phyloP scores from a whole-genome alignment of 1,284 basidiomycete species.

The Ganoderma lucidum region DNA sequence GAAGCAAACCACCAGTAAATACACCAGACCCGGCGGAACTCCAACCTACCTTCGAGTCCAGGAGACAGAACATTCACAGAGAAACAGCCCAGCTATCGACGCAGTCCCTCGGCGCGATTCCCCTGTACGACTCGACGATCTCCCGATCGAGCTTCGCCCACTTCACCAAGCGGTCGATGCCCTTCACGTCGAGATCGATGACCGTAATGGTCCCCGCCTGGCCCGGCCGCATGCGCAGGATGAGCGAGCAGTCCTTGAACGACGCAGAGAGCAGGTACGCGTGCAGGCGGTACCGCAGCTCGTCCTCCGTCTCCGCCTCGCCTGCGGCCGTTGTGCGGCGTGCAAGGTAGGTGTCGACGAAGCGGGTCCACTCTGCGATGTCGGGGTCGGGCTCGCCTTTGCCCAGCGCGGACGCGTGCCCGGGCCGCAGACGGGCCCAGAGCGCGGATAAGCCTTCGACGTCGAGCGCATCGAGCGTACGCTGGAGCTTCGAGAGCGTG shows the following conservation, averaged over 20 bases:
- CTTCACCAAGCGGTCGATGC: constrained; percentile 66
- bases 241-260: constrained; percentile 96
- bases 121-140: constrained; percentile 64
- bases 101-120: constrained; percentile 25
- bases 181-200: constrained; percentile 91
- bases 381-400: constrained; percentile 33
- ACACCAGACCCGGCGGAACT: background rate
- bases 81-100: constrained; percentile 18
- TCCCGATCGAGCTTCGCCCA: constrained; percentile 81
- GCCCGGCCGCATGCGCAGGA: constrained; percentile 58
- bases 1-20: background rate
- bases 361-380: constrained; percentile 37
- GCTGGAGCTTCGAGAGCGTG: constrained; percentile 72
- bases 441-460: constrained; percentile 78
- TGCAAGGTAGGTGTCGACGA: constrained; percentile 56
- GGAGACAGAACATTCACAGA: background rate
- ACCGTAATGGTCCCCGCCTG: constrained; percentile 58
- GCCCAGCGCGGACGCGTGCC: constrained; percentile 27
- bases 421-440: constrained; percentile 45
- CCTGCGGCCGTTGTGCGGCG: constrained; percentile 33
- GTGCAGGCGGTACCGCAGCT: constrained; percentile 67
- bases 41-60: background rate
- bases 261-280: constrained; percentile 90
- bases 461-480: constrained; percentile 83
- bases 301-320: constrained; percentile 40